Evolutionary conservation across 2,329 filamentous ascomycete species (phyloP).

Genomic region (Lachnellula occidentalis): DNA sequence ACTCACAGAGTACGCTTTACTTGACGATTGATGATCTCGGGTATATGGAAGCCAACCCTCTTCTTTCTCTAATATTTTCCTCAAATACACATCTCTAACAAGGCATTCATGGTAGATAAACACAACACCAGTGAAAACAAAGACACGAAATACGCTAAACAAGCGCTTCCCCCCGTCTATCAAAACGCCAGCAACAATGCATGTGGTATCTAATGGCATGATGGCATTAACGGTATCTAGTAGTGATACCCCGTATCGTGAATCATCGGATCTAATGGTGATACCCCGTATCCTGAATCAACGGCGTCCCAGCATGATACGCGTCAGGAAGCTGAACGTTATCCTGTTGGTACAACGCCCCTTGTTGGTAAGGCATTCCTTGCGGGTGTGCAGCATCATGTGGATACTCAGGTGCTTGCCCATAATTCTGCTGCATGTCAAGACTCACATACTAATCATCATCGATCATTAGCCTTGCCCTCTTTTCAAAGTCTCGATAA

Average conservation of each 20-base stretch:
- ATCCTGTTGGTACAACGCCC: background rate
- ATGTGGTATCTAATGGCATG: too few species aligned
- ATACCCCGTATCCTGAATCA: background rate
- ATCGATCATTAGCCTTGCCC: background rate
- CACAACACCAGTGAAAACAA: too few species aligned
- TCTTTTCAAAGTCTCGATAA: background rate
- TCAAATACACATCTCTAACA: too few species aligned
- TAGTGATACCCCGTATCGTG: background rate
- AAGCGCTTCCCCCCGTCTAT: too few species aligned
- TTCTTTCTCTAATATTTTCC: too few species aligned
- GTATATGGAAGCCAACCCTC: too few species aligned
- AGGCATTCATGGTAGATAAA: too few species aligned
- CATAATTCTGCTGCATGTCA: background rate
- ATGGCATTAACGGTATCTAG: too few species aligned
- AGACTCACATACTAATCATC: background rate
- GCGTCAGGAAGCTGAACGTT: background rate
- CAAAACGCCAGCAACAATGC: background rate
- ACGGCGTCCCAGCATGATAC: background rate
- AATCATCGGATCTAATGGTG: background rate
- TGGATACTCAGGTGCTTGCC: background rate
- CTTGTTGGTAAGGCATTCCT: background rate
- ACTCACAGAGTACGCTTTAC: too few species aligned
- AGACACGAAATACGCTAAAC: too few species aligned
- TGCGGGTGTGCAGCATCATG: background rate
- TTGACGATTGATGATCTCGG: too few species aligned